A percentile compares a stretch with the other conserved stretches of the same genome.
Conservation (phyloP, 257 asterid species). For the Solanum clarkiae region DNA sequence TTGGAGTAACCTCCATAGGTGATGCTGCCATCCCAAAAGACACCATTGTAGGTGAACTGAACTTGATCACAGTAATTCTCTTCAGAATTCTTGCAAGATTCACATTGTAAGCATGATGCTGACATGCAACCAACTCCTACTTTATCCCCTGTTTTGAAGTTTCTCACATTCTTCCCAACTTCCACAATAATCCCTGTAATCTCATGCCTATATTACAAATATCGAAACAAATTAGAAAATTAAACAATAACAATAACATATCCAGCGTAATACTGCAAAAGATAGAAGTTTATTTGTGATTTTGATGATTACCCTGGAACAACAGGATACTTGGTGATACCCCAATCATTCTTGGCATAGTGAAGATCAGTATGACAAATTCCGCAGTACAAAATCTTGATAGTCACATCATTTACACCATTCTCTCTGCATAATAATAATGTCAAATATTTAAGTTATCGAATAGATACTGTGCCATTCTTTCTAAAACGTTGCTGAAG, state of each 20-base stretch:
- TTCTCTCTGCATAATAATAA: constrained; percentile 14
- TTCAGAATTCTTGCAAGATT: constrained; percentile 40
- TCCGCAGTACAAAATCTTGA: constrained; percentile 28
- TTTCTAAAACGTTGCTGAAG: neutral
- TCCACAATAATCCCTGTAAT: constrained; percentile 59
- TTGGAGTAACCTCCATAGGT: constrained; percentile 92
- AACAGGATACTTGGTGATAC: constrained; percentile 32
- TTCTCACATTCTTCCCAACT: constrained; percentile 64
- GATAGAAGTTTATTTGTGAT: neutral
- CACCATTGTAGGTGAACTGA: constrained; percentile 63
- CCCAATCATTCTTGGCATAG: constrained; percentile 32
- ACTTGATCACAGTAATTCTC: constrained; percentile 76
- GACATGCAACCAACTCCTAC: constrained; percentile 89
- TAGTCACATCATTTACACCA: constrained; percentile 28
- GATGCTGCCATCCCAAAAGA: constrained; percentile 84
- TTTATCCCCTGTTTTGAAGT: constrained; percentile 54
- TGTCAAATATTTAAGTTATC: neutral
- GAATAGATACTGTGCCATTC: neutral
- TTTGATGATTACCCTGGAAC: constrained; percentile 26
- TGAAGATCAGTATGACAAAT: constrained; percentile 42
- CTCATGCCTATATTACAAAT: constrained; percentile 49
- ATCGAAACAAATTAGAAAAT: neutral
- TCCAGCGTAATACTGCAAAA: no score
- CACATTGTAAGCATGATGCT: constrained; percentile 71
- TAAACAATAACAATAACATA: neutral